Evolutionary conservation across 192 early-diverging fungal species (phyloP).

Genomic region (Coemansia sp.): DNA sequence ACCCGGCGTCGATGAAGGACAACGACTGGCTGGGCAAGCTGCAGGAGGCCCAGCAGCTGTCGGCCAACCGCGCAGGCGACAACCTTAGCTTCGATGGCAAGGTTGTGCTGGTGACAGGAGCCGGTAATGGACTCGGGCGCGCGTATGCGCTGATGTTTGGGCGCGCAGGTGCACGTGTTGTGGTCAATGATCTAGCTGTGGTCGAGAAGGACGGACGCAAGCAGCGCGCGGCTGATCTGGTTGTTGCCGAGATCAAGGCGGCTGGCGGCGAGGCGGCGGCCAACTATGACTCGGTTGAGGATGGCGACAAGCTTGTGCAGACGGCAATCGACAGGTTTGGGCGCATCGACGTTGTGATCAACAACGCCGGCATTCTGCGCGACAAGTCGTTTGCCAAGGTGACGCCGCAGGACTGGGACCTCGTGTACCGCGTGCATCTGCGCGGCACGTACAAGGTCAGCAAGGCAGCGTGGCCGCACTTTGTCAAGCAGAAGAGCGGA

Average conservation of each 20-base stretch:
- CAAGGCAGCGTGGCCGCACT: constrained; percentile 95
- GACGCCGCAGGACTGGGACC: constrained; percentile 93
- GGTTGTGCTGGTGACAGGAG: constrained; percentile 88
- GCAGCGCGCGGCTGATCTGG: constrained; percentile 64
- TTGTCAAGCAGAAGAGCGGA: constrained; percentile 93
- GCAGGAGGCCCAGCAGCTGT: constrained; percentile 71
- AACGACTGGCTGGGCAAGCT: constrained; percentile 80
- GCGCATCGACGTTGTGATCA: constrained; percentile 81
- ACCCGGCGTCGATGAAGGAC: constrained; percentile 76
- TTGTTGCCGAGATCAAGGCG: constrained; percentile 79
- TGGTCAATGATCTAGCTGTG: constrained; percentile 89
- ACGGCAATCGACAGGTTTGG: constrained; percentile 87
- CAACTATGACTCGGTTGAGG: constrained; percentile 92
- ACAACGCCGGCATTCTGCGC: constrained; percentile 97
- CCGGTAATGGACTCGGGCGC: constrained; percentile 90
- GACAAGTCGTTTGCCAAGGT: constrained; percentile 93
- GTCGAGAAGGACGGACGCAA: constrained; percentile 48
- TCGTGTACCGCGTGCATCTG: constrained; percentile 87
- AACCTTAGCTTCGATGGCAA: constrained; percentile 73
- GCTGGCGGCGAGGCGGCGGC: constrained; percentile 90
- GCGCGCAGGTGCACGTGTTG: constrained; percentile 83
- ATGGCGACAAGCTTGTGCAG: constrained; percentile 91
- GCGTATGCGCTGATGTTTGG: constrained; percentile 85
- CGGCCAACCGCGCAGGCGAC: constrained; percentile 59
- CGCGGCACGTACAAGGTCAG: constrained; percentile 92